Conservation (phyloP, 495 filamentous ascomycete genomes). For the Penicillium soppii region DNA sequence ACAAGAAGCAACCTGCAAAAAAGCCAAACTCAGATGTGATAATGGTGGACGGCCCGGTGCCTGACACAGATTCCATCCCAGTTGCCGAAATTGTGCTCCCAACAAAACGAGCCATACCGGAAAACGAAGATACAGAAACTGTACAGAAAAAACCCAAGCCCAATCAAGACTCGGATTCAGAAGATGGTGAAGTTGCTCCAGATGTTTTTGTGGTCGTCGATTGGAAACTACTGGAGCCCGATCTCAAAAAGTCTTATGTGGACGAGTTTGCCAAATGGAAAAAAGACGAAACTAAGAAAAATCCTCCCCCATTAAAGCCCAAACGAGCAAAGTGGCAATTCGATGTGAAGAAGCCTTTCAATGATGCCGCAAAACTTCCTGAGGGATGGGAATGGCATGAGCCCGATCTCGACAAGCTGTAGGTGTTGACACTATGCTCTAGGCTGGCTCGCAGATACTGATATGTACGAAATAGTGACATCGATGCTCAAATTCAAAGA, state of each 20-base stretch:
- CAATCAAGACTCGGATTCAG: too few relatives aligned
- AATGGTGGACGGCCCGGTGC: too few relatives aligned
- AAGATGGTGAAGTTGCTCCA: too few relatives aligned
- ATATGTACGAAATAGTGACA: neutral
- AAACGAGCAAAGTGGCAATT: neutral
- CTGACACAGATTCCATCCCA: too few relatives aligned
- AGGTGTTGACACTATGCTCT: neutral
- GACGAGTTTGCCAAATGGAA: neutral
- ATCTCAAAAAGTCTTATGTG: neutral
- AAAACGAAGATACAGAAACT: too few relatives aligned
- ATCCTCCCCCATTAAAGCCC: neutral
- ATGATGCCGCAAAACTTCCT: neutral
- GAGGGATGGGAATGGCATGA: slow-evolving; percentile 7
- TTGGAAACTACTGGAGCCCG: neutral
- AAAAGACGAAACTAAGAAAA: neutral
- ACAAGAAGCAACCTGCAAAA: too few relatives aligned
- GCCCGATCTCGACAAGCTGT: slow-evolving; percentile 1
- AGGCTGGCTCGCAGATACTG: neutral
- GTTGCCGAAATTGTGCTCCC: too few relatives aligned
- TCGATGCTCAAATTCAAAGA: slow-evolving; percentile 13
- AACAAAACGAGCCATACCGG: too few relatives aligned
- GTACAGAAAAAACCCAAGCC: neutral
- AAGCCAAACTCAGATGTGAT: too few relatives aligned
- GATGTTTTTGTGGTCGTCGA: neutral
- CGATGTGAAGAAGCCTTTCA: neutral